Base-by-base conservation (phyloP, 2,329 filamentous ascomycete species). In the Penicillium sclerotiorum region DNA sequence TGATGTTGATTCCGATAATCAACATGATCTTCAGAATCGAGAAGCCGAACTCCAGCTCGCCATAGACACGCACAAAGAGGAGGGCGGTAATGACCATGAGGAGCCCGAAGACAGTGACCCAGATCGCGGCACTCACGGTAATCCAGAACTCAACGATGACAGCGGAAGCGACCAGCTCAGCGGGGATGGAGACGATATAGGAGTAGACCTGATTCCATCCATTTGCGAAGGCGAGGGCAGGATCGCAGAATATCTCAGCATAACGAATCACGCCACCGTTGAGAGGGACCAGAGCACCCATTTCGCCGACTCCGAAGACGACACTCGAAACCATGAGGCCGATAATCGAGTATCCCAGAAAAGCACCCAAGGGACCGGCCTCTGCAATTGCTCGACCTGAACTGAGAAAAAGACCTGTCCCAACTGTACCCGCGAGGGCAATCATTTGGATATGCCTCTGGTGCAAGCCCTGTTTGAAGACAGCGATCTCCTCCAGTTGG, bases 1-100 rank as follows among this genome's bases (percentile, higher is more conserved):
- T 79, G 45, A 86, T 76, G 58, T 84, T 82, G 51, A 88, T 73
- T 45, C 81, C 80, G 51, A 87, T 66, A 35, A 88, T 78, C 27
- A 87, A 72, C 25, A 81, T 68, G 50, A 87, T 80, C 62, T 86
- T 83, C 55, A 84, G 69, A 7, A 77, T 62, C 1, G 78, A 77
- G 53, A 81, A 80, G 4, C 70, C 67, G 51, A 79, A 81, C 60
- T 81, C 78, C 36, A 85, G 73, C 65, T 85, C 81, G 7, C 72
- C 73, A 45, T 74, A 74, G 1, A 74, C 56, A 1, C 70, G 61
- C 15, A 75, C 66, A 28, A 71, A 71, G 2, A 65, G 53, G 12
- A 74, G 59, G 2, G 65, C 66, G 0, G 71, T 65, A 1, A 64
- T 30, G 15, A 74, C 55, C 42, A 69, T 70, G 6, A 73, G 22